Conservation (phyloP, 2,329 filamentous ascomycete species). For the Diaporthe amygdali region DNA sequence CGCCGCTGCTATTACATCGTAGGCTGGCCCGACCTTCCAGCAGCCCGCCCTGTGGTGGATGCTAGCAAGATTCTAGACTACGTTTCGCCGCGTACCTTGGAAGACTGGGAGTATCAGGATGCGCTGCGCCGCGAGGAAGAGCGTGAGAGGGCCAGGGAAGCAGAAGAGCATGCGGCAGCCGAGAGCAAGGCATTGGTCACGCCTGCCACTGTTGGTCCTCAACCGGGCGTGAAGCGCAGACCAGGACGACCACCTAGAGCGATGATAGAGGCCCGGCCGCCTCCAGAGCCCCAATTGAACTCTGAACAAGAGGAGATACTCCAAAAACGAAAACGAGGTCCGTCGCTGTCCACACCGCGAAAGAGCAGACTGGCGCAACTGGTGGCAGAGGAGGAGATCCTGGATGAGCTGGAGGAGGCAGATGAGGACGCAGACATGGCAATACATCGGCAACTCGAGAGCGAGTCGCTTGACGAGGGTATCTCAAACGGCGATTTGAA, state of each 20-base stretch:
- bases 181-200: neutral
- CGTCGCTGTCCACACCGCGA: conserved; percentile 46
- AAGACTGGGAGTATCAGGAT: conserved; percentile 59
- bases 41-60: conserved; percentile 51
- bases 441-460: conserved; percentile 35
- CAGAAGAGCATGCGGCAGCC: neutral
- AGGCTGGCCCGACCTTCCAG: conserved; percentile 58
- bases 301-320: conserved; percentile 34
- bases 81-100: conserved; percentile 60
- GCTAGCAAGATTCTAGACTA: conserved; percentile 59
- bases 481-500: conserved; percentile 7
- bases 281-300: conserved; percentile 18
- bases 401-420: conserved; percentile 5
- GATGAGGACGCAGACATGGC: conserved; percentile 32
- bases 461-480: conserved; percentile 10
- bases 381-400: conserved; percentile 29
- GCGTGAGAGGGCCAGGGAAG: conserved; percentile 32
- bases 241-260: conserved; percentile 23
- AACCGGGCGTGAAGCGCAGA: conserved; percentile 16
- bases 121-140: conserved; percentile 49
- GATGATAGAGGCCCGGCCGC: neutral
- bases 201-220: neutral
- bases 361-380: conserved; percentile 37
- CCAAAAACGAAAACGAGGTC: conserved; percentile 36
- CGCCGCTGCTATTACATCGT: conserved; percentile 60